These are phyloP conservation scores for Phytophthora vignae DNA, from an alignment of 352 stramenopile species.

Conservation along the genomic window DNA sequence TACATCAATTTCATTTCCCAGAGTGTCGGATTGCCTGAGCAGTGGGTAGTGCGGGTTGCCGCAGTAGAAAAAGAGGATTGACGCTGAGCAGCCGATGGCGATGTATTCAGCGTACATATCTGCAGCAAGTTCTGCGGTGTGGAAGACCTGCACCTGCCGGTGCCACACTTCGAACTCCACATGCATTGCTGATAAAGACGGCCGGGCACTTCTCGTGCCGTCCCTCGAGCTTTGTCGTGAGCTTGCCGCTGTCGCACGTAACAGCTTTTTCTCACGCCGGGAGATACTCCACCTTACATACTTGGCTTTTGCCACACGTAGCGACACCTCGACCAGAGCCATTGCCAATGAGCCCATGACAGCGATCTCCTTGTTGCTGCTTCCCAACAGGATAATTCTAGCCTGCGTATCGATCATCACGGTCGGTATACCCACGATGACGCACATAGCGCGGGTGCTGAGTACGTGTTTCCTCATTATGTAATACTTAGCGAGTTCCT, in stretches of 20 bases:
- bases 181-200: background rate
- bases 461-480: conserved; percentile 5
- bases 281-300: background rate
- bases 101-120: conserved; percentile 4
- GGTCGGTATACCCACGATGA: background rate
- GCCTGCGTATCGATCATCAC: conserved; percentile 2
- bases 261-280: background rate
- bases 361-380: background rate
- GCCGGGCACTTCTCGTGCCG: background rate
- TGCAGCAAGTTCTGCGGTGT: background rate
- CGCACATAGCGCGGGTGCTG: background rate
- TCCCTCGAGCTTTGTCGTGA: background rate
- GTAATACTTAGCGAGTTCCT: background rate
- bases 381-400: background rate
- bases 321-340: background rate
- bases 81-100: conserved; percentile 4
- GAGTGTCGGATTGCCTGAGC: background rate
- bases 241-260: background rate
- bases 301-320: background rate
- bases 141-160: background rate
- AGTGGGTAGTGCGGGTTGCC: background rate
- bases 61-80: conserved; percentile 11
- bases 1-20: background rate
- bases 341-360: background rate
- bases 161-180: background rate